Conservation (phyloP, 305 asterid species). For the Nicotiana rustica region DNA sequence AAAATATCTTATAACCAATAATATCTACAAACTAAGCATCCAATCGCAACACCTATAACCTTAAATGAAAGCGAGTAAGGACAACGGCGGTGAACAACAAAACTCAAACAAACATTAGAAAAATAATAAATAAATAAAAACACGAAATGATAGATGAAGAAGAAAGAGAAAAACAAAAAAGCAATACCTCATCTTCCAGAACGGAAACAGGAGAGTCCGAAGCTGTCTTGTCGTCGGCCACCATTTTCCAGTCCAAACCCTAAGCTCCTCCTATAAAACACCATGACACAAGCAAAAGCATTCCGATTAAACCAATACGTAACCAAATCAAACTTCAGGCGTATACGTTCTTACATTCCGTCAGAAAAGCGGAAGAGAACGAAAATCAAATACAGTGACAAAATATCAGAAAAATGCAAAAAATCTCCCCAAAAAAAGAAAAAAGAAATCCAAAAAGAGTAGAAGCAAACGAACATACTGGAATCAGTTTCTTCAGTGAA, state of each 20-base stretch:
- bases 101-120: conserved; percentile 30
- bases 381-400: background rate
- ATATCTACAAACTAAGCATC: conserved; percentile 1
- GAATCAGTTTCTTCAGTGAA: background rate
- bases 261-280: conserved; percentile 28
- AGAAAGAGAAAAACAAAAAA: background rate
- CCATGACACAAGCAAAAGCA: conserved; percentile 26
- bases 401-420: background rate
- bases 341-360: background rate
- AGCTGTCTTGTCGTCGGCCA: conserved; percentile 57
- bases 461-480: background rate
- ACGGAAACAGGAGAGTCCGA: conserved; percentile 97
- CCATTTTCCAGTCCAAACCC: conserved; percentile 47
- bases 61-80: background rate
- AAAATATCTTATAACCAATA: background rate
- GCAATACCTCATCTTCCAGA: conserved; percentile 81
- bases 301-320: conserved; percentile 30
- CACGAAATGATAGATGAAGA: background rate
- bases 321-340: background rate
- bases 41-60: background rate
- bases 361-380: background rate
- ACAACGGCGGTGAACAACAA: background rate
- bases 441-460: background rate
- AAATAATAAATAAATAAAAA: background rate
- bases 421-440: background rate